phyloP scores from a whole-genome alignment of 176 grass and related monocot species.

The Ampelocalamus luodianensis region DNA sequence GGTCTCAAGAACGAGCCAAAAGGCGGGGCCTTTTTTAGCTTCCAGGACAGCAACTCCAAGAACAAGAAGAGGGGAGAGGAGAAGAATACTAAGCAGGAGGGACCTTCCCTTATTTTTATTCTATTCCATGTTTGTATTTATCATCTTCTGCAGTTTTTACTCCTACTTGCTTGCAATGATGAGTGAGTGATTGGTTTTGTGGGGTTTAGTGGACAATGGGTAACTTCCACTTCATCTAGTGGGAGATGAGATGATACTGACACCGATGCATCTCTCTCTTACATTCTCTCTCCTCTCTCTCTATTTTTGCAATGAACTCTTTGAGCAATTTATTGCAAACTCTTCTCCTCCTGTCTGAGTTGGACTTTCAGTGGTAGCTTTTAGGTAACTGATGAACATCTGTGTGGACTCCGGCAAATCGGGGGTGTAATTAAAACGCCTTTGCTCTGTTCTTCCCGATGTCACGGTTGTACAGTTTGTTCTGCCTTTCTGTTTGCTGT shows the following conservation, averaged over 20 bases:
- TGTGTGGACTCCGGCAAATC: not conserved
- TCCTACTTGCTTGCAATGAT: conserved; percentile 29
- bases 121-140: not conserved
- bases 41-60: conserved; percentile 35
- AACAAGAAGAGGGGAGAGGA: conserved; percentile 13
- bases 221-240: conserved; percentile 55
- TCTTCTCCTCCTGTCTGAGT: not conserved
- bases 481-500: not conserved
- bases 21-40: conserved; percentile 49
- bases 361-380: not conserved
- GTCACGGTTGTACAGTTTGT: not conserved
- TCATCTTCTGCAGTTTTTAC: conserved; percentile 24
- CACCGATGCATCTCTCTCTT: not conserved
- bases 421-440: conserved; percentile 4
- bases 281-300: too few species aligned
- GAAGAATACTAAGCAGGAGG: conserved; percentile 13
- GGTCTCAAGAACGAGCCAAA: conserved; percentile 55
- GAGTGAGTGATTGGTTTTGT: conserved; percentile 47
- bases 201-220: conserved; percentile 55
- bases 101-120: conserved; percentile 22
- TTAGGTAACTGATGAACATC: not conserved
- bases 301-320: not conserved
- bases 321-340: not conserved
- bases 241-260: conserved; percentile 52
- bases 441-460: conserved; percentile 5